Evolutionary conservation across 2,329 filamentous ascomycete species (phyloP), one percentile per base, ranked within the genome.

Genomic region (Fusarium lateritium): DNA sequence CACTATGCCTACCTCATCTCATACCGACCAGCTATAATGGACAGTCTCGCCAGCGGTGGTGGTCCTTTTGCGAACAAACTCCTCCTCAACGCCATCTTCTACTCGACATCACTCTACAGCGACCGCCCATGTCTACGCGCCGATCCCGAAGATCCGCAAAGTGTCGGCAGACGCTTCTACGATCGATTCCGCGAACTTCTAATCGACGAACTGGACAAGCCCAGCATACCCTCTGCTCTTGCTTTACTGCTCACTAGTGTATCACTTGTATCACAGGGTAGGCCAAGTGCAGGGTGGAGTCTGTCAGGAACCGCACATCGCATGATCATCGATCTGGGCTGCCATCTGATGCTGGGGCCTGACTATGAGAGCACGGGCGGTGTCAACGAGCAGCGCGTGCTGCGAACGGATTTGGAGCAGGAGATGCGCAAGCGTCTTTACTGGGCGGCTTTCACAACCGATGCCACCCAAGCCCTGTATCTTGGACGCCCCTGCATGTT

Each of bases 11-110:
- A 79, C n/a, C 74, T 81, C 3, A 71, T 80, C 14, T 76, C 78
- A 0, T 81, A 81, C 33, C 77, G 79, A 1, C 79, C 79, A 2
- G 79, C 78, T 2, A 77, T 81, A 11, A 81, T 80, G 75, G 77
- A 80, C 36, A 79, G 78, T 56, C 73, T 81, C 3, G 70, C 73
- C 2, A 78, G 75, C 21, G 75, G 75, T 0, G 73, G 74, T n/a
- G 79, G 79, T 2, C 76, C 76, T 2, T 81, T 76, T 31, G 72
- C 73, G 11, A 81, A 80, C 28, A 80, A 80, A 52, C 73, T 81
- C 5, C 69, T 81, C 1, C 71, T 81, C 15, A 81, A 81, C 58
- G 77, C 79, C 17, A 81, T 83, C 11, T 83, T 80, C 67, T 81
- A 77, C 45, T 79, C 78, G 11, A 79, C 77, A 4, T 76, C 75